Evolutionary conservation across 306 rosid genomes (phyloP).

Genomic region (Medicago ruthenica): DNA sequence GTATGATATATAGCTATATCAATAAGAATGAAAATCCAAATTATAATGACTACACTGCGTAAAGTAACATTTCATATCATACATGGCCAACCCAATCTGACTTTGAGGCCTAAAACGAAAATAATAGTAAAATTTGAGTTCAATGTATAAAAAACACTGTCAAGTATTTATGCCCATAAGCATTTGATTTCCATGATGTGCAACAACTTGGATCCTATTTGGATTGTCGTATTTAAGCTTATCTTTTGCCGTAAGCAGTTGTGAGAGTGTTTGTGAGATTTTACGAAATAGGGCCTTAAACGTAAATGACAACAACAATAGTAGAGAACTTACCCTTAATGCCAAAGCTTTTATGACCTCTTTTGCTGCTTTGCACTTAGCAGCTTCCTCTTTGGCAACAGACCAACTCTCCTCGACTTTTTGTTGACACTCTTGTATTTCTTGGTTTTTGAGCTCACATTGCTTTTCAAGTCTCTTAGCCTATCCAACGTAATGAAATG

Average conservation of each 20-base stretch:
- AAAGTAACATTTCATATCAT: slow-evolving; percentile 16
- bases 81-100: background rate
- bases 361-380: slow-evolving; percentile 70
- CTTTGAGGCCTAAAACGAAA: background rate
- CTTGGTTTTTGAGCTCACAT: slow-evolving; percentile 56
- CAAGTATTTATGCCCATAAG: background rate
- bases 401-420: slow-evolving; percentile 69
- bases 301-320: background rate
- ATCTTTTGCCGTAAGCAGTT: background rate
- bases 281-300: background rate
- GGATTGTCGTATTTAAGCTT: background rate
- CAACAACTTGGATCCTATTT: background rate
- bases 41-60: background rate
- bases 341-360: slow-evolving; percentile 80
- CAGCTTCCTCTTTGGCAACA: slow-evolving; percentile 76
- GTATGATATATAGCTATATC: slow-evolving; percentile 5
- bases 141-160: background rate
- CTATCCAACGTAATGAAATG: slow-evolving; percentile 50
- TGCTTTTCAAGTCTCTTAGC: slow-evolving; percentile 66
- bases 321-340: slow-evolving; percentile 55
- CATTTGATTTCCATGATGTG: background rate
- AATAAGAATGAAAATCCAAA: slow-evolving; percentile 19
- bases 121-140: background rate
- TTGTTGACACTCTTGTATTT: slow-evolving; percentile 62
- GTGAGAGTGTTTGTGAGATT: background rate